Base-by-base conservation (phyloP, 2,329 filamentous ascomycete species). In the Pseudogymnoascus sp. region DNA sequence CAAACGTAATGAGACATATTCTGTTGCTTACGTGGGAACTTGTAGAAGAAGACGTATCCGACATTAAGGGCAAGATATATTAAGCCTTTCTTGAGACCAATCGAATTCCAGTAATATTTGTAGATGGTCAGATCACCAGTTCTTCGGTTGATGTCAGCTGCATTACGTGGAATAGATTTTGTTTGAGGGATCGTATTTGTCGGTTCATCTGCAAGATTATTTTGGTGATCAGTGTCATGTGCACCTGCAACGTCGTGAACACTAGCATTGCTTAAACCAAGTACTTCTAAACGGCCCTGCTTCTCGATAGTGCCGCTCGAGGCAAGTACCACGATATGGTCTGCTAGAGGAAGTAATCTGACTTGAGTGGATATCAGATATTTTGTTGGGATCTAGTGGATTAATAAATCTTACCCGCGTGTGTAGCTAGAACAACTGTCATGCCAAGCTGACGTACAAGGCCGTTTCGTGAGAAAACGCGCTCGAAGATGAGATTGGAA, bases 341-440 rank as follows among this genome's bases (percentile, higher is more conserved):
- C 75, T 31, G 72, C 74, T 51, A 74, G 73, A 19, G 71, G 71
- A 3, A 76, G 45, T 28, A 51, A 51, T 28, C 45, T 25, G 45
- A n/a, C 45, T 51, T 51, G 23, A 51, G 23, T 51, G 23, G 45
- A 51, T 51, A 51, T 51, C 14, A 51, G 45, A 51, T 28, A 28
- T 51, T 51, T 28, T 28, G 45, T 28, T 10, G 3, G 45, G 23
- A n/a, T 51, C 45, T 51, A n/a, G 23, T 28, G 45, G 45, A 28
- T 51, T 51, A 28, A 28, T 51, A n/a, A 51, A 51, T 10, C 45
- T 51, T 16, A 51, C 45, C 14, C 14, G 31, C 37, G 23, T 62
- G 75, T 1, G 74, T 76, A 6, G 73, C 71, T 3, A 79, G 68
- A 10, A 80, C 43, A 0, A 76, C 69, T 1, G 78, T 77, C 1